Evolutionary conservation across 805 yeast species (phyloP).

Genomic region (Cyberlindnera mycetangii): DNA sequence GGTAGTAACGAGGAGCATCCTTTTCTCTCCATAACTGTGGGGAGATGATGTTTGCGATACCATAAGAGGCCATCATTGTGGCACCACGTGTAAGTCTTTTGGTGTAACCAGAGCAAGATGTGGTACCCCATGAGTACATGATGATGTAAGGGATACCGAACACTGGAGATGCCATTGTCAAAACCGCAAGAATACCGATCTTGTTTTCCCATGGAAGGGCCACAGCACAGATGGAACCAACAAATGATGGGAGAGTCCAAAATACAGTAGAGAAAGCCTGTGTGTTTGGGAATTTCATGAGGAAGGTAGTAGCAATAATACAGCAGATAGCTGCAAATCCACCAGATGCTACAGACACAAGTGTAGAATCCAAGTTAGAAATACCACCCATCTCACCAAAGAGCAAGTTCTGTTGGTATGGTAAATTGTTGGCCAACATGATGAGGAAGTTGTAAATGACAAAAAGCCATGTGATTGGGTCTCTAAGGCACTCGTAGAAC

Average conservation of each 20-base stretch:
- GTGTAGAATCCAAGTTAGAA: constrained; percentile 43
- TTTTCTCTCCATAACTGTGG: constrained; percentile 52
- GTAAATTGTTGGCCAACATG: constrained; percentile 50
- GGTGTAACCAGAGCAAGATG: constrained; percentile 46
- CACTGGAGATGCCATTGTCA: constrained; percentile 45
- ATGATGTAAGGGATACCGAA: constrained; percentile 42
- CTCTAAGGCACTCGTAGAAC: constrained; percentile 41
- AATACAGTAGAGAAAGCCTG: constrained; percentile 38
- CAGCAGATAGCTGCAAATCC: constrained; percentile 45
- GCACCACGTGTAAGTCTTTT: constrained; percentile 47
- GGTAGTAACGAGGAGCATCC: constrained; percentile 44
- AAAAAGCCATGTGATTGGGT: constrained; percentile 39
- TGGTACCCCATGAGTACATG: constrained; percentile 34
- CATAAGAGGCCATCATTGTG: constrained; percentile 42
- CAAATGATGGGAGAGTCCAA: constrained; percentile 42
- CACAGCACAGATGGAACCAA: constrained; percentile 44
- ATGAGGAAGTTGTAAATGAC: constrained; percentile 34
- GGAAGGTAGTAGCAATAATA: constrained; percentile 35
- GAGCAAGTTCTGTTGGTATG: constrained; percentile 50
- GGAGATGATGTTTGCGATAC: constrained; percentile 49
- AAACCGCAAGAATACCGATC: constrained; percentile 44
- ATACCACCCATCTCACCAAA: constrained; percentile 45
- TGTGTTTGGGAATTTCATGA: constrained; percentile 34
- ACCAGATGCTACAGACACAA: constrained; percentile 52
- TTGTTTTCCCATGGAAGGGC: constrained; percentile 43